Percentiles rank a stretch among this genome's conserved stretches.
Evolutionary conservation across 768 basidiomycete genomes (phyloP).

Genomic region (Tricholoma hemisulphureum): DNA sequence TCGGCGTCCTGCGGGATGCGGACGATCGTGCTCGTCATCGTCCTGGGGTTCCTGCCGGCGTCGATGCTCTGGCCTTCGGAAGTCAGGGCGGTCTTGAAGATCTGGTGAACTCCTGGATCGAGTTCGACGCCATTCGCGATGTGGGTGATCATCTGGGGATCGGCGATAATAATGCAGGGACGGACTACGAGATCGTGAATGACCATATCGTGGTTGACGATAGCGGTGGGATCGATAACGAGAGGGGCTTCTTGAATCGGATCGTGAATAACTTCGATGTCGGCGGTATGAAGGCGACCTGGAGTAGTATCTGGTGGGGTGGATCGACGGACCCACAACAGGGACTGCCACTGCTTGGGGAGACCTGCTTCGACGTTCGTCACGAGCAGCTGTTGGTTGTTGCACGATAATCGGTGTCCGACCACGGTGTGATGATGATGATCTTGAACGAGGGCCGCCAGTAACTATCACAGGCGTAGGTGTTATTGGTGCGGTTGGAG

Average conservation of each 20-base stretch:
- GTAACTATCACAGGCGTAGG: neutral
- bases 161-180: too few relatives aligned
- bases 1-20: too few relatives aligned
- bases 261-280: slow-evolving; percentile 10
- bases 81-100: neutral
- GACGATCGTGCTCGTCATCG: neutral
- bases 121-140: slow-evolving; percentile 3
- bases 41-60: neutral
- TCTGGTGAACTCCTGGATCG: slow-evolving; percentile 6
- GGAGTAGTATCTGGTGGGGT: slow-evolving; percentile 22
- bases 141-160: slow-evolving; percentile 12
- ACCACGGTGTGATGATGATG: slow-evolving; percentile 10
- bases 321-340: neutral
- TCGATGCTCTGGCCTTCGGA: too few relatives aligned
- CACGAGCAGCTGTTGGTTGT: neutral
- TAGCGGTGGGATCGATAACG: slow-evolving; percentile 18
- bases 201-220: slow-evolving; percentile 4
- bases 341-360: neutral
- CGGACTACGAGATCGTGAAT: slow-evolving; percentile 12
- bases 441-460: slow-evolving; percentile 11
- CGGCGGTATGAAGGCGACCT: slow-evolving; percentile 18
- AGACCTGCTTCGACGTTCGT: neutral
- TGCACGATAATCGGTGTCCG: neutral
- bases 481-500: neutral
- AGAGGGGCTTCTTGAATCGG: too few relatives aligned